Percentiles rank a stretch among this genome's conserved stretches.
Evolutionary conservation across 805 yeast genomes (phyloP).

Genomic region (Spencermartinsiella europaea): DNA sequence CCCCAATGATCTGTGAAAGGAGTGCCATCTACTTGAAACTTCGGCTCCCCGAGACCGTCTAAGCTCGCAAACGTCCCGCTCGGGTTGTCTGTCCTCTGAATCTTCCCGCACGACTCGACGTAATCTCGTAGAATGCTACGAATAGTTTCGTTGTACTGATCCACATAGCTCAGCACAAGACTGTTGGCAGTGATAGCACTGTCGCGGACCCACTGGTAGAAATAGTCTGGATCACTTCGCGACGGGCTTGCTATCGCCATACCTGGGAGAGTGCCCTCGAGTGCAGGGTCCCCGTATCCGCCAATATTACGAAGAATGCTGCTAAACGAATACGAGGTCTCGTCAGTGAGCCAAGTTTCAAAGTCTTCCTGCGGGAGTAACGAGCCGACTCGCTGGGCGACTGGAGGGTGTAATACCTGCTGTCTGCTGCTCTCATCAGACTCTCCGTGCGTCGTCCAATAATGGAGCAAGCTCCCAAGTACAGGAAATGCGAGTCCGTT

Average conservation of each 20-base stretch:
- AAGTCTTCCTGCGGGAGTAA: conserved; percentile 35
- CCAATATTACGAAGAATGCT: conserved; percentile 54
- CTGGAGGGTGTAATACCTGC: no score
- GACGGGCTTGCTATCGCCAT: conserved; percentile 87
- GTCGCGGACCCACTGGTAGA: conserved; percentile 87
- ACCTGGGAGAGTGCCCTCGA: conserved; percentile 50
- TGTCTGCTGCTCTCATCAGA: no score
- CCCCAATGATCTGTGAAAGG: conserved; percentile 77
- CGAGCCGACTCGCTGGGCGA: conserved; percentile 10
- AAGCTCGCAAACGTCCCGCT: conserved; percentile 50
- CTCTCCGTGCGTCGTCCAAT: no score
- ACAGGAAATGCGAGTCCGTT: no score
- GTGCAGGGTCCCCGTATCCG: conserved; percentile 36
- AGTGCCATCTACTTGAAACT: conserved; percentile 62
- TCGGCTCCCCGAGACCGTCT: conserved; percentile 82
- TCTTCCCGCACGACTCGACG: conserved; percentile 47
- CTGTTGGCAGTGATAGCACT: conserved; percentile 66
- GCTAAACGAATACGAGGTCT: conserved; percentile 39
- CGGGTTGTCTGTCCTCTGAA: conserved; percentile 65
- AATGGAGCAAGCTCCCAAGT: no score
- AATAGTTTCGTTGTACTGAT: conserved; percentile 29
- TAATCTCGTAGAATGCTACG: conserved; percentile 48
- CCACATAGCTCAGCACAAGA: conserved; percentile 51
- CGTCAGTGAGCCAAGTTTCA: conserved; percentile 45
- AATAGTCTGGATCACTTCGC: conserved; percentile 64